A percentile compares a stretch with the other conserved stretches of the same genome.
phyloP scores from a whole-genome alignment of 2,329 filamentous ascomycete species.

The Fonsecaea multimorphosa region DNA sequence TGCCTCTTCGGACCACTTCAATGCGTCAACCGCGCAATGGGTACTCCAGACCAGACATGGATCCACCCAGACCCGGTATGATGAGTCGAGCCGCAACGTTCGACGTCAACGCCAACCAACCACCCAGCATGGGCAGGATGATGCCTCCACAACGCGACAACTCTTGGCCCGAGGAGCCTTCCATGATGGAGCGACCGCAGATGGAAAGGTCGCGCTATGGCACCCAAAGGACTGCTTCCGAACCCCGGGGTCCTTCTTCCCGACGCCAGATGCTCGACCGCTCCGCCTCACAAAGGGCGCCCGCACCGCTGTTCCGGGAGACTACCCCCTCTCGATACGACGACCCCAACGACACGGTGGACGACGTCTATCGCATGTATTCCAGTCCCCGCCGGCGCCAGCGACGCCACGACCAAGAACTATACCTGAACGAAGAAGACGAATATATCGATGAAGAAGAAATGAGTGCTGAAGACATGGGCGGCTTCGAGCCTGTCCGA shows the following conservation, averaged over 20 bases:
- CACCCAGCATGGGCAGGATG: constrained; percentile 46
- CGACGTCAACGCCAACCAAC: constrained; percentile 34
- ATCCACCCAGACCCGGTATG: constrained; percentile 33
- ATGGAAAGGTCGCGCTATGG: constrained; percentile 47
- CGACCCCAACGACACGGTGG: constrained; percentile 48
- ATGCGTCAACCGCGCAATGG: constrained; percentile 50
- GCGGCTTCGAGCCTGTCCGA: constrained; percentile 34
- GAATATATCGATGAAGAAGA: constrained; percentile 80
- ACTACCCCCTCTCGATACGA: constrained; percentile 42
- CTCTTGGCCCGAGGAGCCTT: constrained; percentile 33
- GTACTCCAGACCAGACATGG: constrained; percentile 30
- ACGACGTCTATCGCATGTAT: constrained; percentile 51
- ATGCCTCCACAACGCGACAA: constrained; percentile 43
- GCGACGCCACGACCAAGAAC: constrained; percentile 51
- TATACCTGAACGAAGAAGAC: constrained; percentile 72
- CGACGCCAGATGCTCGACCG: constrained; percentile 41
- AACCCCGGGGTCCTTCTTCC: constrained; percentile 53
- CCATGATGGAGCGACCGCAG: constrained; percentile 36
- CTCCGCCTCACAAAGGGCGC: constrained; percentile 37
- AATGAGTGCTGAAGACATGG: constrained; percentile 30
- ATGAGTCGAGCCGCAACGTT: constrained; percentile 33
- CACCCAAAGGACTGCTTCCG: constrained; percentile 58
- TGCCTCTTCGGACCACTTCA: constrained; percentile 56
- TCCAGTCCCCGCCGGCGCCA: constrained; percentile 31
- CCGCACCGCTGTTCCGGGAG: constrained; percentile 44